These are phyloP conservation scores for Auricularia cornea DNA, from an alignment of 768 basidiomycete genomes.

Conservation along the genomic window DNA sequence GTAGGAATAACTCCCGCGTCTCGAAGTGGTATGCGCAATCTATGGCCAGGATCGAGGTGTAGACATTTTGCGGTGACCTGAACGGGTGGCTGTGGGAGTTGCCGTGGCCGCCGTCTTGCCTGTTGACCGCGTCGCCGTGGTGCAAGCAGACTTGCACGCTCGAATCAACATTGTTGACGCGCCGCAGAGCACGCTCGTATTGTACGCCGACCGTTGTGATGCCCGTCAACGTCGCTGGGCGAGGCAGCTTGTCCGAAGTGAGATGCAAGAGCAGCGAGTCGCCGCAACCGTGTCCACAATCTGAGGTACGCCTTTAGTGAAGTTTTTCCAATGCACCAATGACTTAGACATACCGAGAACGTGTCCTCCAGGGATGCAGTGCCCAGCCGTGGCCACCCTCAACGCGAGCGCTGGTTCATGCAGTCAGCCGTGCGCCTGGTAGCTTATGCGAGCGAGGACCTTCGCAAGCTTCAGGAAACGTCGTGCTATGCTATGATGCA, in stretches of 20 bases:
- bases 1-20: conserved; percentile 43
- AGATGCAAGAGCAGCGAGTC: conserved; percentile 55
- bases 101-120: conserved; percentile 27
- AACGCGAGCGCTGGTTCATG: conserved; percentile 37
- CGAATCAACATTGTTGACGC: conserved; percentile 14
- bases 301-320: conserved; percentile 22
- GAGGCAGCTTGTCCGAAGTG: conserved; percentile 35
- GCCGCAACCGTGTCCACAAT: conserved; percentile 62
- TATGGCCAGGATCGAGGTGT: conserved; percentile 27
- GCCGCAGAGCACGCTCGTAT: conserved; percentile 35
- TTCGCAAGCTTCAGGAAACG: conserved; percentile 53
- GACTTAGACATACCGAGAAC: conserved; percentile 40
- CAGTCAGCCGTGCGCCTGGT: background rate
- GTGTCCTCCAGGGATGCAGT: conserved; percentile 32
- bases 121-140: conserved; percentile 20
- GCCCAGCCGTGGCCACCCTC: conserved; percentile 38
- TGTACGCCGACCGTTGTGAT: conserved; percentile 50
- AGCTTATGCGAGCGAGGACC: conserved; percentile 25
- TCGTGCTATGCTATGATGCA: conserved; percentile 32
- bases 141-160: conserved; percentile 14
- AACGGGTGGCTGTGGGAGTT: conserved; percentile 48
- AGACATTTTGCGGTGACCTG: background rate
- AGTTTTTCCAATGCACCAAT: background rate
- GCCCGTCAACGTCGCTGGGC: conserved; percentile 42
- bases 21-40: conserved; percentile 67